Conservation (phyloP, 2,329 filamentous ascomycete genomes). For the Sporothrix dimorphospora region DNA sequence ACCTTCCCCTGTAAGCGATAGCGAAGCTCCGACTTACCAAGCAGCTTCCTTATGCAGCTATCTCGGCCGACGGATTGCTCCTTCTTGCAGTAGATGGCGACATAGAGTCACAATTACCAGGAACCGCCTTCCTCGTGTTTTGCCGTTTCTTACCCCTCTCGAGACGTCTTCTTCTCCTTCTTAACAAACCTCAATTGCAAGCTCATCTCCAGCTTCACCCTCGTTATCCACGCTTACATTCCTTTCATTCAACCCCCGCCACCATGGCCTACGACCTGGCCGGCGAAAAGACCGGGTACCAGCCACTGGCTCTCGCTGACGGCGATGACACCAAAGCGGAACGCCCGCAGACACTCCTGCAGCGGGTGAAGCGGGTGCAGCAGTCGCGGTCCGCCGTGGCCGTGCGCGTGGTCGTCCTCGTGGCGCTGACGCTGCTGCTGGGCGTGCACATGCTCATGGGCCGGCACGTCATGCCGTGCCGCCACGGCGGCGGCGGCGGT, state of each 20-base stretch:
- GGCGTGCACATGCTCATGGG: slow-evolving; percentile 18
- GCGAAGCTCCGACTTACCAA: slow-evolving; percentile 11
- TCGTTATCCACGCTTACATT: not conserved
- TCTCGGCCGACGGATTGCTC: slow-evolving; percentile 4
- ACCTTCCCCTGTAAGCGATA: slow-evolving; percentile 9
- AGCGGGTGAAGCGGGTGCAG: not conserved
- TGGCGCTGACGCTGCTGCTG: slow-evolving; percentile 15
- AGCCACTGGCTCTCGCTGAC: not conserved
- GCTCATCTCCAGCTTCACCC: not conserved
- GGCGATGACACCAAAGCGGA: not conserved
- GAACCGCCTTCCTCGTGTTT: not conserved
- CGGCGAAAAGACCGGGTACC: slow-evolving; percentile 18
- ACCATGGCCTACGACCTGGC: slow-evolving; percentile 5
- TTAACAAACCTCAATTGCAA: not conserved
- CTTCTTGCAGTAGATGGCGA: slow-evolving; percentile 16
- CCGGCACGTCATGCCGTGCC: not conserved
- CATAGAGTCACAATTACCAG: not conserved
- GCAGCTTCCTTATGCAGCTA: slow-evolving; percentile 3
- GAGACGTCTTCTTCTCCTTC: not conserved
- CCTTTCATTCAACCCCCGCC: not conserved
- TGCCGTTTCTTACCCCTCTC: not conserved
- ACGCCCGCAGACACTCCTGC: not conserved
- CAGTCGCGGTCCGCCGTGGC: not conserved
- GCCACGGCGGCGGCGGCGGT: not conserved
- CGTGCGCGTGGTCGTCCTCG: slow-evolving; percentile 19